Evolutionary conservation across 257 asterid genomes (phyloP).

Genomic region (Capsicum baccatum): DNA sequence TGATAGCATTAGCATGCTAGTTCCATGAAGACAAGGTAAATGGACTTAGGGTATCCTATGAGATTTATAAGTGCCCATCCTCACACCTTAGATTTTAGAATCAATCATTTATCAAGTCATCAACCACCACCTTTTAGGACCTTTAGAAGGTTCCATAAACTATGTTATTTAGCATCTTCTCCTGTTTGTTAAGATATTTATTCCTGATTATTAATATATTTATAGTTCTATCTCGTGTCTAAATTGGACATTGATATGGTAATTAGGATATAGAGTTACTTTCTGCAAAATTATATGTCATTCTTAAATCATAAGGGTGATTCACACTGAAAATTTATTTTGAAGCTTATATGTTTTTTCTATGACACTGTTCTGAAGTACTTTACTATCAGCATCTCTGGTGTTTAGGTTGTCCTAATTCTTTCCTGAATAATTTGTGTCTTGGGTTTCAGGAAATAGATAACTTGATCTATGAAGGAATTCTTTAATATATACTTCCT

Average conservation of each 20-base stretch:
- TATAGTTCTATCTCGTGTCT: neutral
- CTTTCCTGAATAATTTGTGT: constrained; percentile 8
- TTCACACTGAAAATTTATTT: neutral
- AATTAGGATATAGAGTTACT: neutral
- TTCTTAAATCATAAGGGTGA: neutral
- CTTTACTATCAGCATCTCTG: neutral
- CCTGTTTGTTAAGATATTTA: too few relatives aligned
- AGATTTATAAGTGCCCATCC: neutral
- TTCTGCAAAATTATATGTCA: neutral
- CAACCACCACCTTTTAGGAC: neutral
- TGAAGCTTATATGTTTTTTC: neutral
- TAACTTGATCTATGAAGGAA: constrained; percentile 56
- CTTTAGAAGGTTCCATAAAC: neutral
- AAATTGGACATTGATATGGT: neutral
- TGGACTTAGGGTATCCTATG: neutral
- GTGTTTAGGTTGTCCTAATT: neutral
- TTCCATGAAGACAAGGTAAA: neutral
- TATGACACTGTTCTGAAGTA: too few relatives aligned
- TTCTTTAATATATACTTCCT: constrained; percentile 72
- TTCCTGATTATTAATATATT: neutral
- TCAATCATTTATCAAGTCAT: neutral
- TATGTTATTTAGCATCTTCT: neutral
- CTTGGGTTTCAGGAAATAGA: constrained; percentile 69
- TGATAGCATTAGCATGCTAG: neutral
- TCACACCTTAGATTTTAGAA: neutral